Evolutionary conservation across 1,284 basidiomycete genomes (phyloP).

Genomic region (Apiotrichum porosum): DNA sequence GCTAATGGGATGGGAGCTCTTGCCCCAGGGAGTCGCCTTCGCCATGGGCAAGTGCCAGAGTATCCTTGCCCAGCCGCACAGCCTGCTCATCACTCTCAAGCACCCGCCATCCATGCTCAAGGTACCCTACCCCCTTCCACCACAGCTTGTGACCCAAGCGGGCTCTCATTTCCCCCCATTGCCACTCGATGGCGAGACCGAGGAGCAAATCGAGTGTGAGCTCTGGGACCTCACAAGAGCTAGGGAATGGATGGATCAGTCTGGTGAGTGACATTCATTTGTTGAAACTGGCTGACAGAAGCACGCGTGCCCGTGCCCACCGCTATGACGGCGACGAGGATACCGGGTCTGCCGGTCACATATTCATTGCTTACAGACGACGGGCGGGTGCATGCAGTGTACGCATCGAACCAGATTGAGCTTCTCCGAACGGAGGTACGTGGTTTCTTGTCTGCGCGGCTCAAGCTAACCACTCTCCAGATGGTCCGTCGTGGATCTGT

Average conservation of each 20-base stretch:
- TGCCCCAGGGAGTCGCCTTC: constrained; percentile 55
- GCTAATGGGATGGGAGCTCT: constrained; percentile 66
- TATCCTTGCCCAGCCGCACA: constrained; percentile 29
- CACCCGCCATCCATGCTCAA: constrained; percentile 37
- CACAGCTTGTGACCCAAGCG: constrained; percentile 24
- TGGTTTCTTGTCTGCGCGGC: background rate
- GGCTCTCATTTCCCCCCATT: constrained; percentile 40
- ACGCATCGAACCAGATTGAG: constrained; percentile 22
- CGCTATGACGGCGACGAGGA: constrained; percentile 20
- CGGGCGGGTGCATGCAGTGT: constrained; percentile 47
- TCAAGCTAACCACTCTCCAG: background rate
- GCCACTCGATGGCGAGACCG: constrained; percentile 39
- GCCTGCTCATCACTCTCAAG: constrained; percentile 32
- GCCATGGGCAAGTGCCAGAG: constrained; percentile 32
- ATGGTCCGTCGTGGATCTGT: background rate
- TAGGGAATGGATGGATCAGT: constrained; percentile 25
- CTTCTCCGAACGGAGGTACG: constrained; percentile 2
- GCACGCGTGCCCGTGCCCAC: constrained; percentile 17
- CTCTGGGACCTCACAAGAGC: constrained; percentile 36
- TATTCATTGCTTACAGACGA: constrained; percentile 46
- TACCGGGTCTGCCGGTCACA: constrained; percentile 27
- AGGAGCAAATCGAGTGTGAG: constrained; percentile 41
- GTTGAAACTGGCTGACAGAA: constrained; percentile 1
- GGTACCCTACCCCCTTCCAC: constrained; percentile 37
- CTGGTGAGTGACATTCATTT: constrained; percentile 9